Evolutionary conservation across 805 yeast genomes (phyloP), one percentile per base, ranked within the genome.

Genomic region (Spathaspora girioi): DNA sequence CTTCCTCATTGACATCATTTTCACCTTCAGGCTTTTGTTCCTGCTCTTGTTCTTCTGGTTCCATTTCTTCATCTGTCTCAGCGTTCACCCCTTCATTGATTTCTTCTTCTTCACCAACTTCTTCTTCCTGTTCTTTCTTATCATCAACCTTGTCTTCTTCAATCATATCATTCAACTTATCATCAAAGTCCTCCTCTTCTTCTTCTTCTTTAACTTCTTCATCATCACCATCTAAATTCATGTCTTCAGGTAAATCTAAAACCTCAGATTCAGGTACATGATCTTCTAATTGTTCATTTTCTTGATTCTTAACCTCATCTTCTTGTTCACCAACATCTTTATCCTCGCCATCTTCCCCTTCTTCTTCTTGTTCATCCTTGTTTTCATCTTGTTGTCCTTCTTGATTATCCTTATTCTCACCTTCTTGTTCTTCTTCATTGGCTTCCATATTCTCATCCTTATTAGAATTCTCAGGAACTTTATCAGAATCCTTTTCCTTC

Each of bases 181-280:
- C 47, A 45, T 45, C 47, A 31, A 45, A 45, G 5, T 45, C 38
- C 14, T 55, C 59, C 15, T 66, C 70, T 8, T 71, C 77, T 6
- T 73, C 79, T 1, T 71, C 77, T n/a, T 75, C 78, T 1, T 70
- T 79, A 1, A 74, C 81, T n/a, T 64, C 69, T 10, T 59, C 67
- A 2, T 78, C 85, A 20, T 81, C 96, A n/a, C 84, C 84, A 62
- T 93, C 98, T 29, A 93, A 73, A 58, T 93, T 84, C 77, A 93
- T 81, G 60, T 92, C 97, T 14, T 94, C 98, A 0, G 98, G 97
- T 27, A 93, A 74, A 19, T 94, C 97, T 56, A 93, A 73, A 2
- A 92, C 84, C 53, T 94, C 98, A 5, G 83, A 75, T 64, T 94
- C 96, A 17, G 92, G 93, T 45, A 86, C 89, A 52, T 83, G 73